phyloP scores from a whole-genome alignment of 257 asterid genomes.

The Solanum sejunctum region DNA sequence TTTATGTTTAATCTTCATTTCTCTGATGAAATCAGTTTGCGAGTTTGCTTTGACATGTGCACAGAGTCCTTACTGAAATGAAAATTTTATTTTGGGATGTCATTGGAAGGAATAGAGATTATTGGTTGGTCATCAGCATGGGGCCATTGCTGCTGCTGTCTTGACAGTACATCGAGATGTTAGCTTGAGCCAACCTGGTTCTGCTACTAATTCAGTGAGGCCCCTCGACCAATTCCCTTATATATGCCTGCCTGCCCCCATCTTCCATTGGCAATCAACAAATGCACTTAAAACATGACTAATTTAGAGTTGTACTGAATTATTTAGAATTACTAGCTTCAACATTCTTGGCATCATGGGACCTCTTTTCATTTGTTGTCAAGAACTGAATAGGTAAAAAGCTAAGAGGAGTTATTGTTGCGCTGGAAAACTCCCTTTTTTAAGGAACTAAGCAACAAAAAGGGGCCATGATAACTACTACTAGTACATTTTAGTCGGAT shows the following conservation, averaged over 20 bases:
- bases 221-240: background rate
- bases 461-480: background rate
- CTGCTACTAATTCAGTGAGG: background rate
- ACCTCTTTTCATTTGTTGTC: too few relatives aligned
- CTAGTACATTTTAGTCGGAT: background rate
- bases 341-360: too few relatives aligned
- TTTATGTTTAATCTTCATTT: background rate
- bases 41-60: background rate
- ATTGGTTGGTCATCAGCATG: background rate
- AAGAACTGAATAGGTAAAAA: too few relatives aligned
- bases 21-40: background rate
- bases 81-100: background rate
- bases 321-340: background rate
- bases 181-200: background rate
- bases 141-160: background rate
- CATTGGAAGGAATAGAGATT: background rate
- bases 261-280: background rate
- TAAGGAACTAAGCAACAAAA: background rate
- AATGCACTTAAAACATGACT: background rate
- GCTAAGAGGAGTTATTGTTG: too few relatives aligned
- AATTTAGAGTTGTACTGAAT: background rate
- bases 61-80: background rate
- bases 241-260: background rate
- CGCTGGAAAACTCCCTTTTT: too few relatives aligned
- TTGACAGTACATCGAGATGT: background rate